Base-by-base conservation (phyloP, 192 early-diverging fungal genomes). In the Pilaira anomala region DNA sequence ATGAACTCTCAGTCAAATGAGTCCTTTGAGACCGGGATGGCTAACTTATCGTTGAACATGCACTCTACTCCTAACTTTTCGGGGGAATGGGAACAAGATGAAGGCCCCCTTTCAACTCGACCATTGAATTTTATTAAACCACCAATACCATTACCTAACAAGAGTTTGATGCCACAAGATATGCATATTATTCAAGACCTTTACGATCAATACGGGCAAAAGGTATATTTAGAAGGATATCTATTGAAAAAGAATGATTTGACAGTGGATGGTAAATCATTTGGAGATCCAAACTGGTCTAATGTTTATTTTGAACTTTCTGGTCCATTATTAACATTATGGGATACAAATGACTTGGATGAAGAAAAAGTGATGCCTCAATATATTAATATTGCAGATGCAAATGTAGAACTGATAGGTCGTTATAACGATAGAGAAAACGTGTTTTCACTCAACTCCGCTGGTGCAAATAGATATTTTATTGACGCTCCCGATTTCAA, bases 341-440 rank as follows among this genome's bases (percentile, higher is more conserved):
- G 83, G 79, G 84, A 84, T 24, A 51, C 48, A 4, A 57, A 70
- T 14, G 18, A 66, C n/a, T 58, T 53, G 6, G 48, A 60, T 5
- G 76, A 78, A 53, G 82, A 87, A 50, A 71, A 68, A 53, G 74
- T 79, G 1, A 73, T 82, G 25, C 82, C 84, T 46, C 83, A 85
- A 50, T 88, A 83, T 69, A 88, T 91, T 79, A 92, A 91, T 73
- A 82, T 92, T 50, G 80, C 87, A 41, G 89, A 91, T 60, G 80
- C 85, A 2, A 75, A 66, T 9, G 81, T 84, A 39, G 76, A 82
- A 21, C 81, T 87, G 50, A 74, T 85, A 33, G 85, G 83, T 58
- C 76, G 74, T 30, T 71, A 80, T 16, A 73, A 78, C 39, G 80
- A 87, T 55, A 67, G 42, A 4, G 57, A 62, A 7, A 75, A 78